Evolutionary conservation across 2,329 filamentous ascomycete genomes (phyloP).

Genomic region (Fusarium euwallaceae): DNA sequence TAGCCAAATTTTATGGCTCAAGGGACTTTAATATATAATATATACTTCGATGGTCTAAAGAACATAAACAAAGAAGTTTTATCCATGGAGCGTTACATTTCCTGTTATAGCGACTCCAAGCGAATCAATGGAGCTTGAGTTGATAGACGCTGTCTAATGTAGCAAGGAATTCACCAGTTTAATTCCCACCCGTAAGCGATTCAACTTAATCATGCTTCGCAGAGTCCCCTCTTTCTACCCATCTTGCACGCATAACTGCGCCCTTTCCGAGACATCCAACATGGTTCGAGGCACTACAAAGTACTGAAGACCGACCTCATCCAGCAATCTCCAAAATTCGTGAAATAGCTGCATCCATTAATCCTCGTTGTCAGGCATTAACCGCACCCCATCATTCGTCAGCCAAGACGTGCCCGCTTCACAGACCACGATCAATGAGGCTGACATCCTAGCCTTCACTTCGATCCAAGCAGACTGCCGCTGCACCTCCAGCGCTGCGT

Average conservation of each 20-base stretch:
- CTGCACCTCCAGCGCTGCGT: slow-evolving; percentile 41
- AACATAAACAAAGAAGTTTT: too few relatives aligned
- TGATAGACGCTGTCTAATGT: background rate
- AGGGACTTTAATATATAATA: too few relatives aligned
- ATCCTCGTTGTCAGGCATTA: slow-evolving; percentile 23
- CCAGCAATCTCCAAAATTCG: slow-evolving; percentile 19
- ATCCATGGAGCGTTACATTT: too few relatives aligned
- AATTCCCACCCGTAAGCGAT: background rate
- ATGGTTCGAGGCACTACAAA: slow-evolving; percentile 13
- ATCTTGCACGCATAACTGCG: slow-evolving; percentile 5
- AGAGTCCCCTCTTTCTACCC: background rate
- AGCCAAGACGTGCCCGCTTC: slow-evolving; percentile 45
- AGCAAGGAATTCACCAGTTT: background rate
- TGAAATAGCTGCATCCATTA: slow-evolving; percentile 20
- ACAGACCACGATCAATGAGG: slow-evolving; percentile 54
- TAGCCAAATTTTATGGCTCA: too few relatives aligned
- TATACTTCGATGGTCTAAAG: too few relatives aligned
- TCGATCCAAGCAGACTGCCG: slow-evolving; percentile 42
- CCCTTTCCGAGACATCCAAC: slow-evolving; percentile 7
- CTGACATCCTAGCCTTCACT: slow-evolving; percentile 51
- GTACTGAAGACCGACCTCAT: slow-evolving; percentile 18
- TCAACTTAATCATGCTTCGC: background rate
- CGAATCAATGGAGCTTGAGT: background rate
- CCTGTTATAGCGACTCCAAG: background rate
- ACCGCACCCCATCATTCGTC: slow-evolving; percentile 25